Evolutionary conservation across 768 basidiomycete species (phyloP).

Genomic region (Tulasnella sp.): DNA sequence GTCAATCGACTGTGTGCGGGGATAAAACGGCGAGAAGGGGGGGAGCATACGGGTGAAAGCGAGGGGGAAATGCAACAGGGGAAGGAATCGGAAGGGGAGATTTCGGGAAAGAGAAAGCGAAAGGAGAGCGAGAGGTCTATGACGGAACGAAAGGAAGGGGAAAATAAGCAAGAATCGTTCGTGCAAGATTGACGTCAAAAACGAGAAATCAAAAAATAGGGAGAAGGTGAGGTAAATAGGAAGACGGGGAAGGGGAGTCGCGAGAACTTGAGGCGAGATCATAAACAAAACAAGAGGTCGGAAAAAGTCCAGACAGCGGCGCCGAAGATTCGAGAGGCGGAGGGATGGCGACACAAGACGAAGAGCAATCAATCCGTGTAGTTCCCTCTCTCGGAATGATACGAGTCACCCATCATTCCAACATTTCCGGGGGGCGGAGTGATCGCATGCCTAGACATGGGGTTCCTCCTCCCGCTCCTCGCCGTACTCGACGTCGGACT

Average conservation of each 20-base stretch:
- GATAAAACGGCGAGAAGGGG: no score
- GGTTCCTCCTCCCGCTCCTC: not conserved
- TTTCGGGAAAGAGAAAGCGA: not conserved
- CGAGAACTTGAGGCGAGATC: not conserved
- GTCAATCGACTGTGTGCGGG: not conserved
- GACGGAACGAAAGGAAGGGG: not conserved
- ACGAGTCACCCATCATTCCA: not conserved
- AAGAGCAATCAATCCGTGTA: not conserved
- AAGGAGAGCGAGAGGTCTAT: not conserved
- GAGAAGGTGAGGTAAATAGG: not conserved
- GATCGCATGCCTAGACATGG: not conserved
- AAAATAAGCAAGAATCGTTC: not conserved
- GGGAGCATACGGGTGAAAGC: no score
- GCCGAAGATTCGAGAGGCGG: not conserved
- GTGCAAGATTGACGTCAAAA: not conserved
- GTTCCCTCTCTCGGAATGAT: not conserved
- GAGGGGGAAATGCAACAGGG: not conserved
- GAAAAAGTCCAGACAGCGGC: not conserved
- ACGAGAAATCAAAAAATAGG: not conserved
- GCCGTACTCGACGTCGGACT: not conserved
- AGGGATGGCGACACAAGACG: not conserved
- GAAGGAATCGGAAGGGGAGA: not conserved
- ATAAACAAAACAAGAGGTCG: conserved; percentile 1
- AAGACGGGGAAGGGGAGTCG: not conserved
- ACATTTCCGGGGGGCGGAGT: not conserved